Conservation (phyloP, 495 filamentous ascomycete genomes). For the Xylaria cubensis region DNA sequence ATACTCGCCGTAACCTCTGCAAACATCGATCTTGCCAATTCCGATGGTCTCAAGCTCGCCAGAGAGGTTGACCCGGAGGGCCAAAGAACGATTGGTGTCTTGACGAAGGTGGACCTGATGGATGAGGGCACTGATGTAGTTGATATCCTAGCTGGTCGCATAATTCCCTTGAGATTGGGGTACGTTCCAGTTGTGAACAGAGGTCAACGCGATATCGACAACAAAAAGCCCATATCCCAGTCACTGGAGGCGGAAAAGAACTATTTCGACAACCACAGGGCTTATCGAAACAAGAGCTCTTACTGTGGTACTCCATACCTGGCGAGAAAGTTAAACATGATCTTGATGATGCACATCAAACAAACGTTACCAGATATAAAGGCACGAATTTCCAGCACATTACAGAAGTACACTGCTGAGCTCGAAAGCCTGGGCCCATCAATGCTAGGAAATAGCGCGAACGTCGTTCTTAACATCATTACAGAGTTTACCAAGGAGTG, state of each 20-base stretch:
- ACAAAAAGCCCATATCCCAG: conserved; percentile 89
- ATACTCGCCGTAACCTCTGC: conserved; percentile 95
- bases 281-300: conserved; percentile 96
- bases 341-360: conserved; percentile 99
- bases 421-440: conserved; percentile 86
- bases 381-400: conserved; percentile 85
- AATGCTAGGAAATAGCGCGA: conserved; percentile 93
- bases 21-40: conserved; percentile 98
- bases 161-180: conserved; percentile 93
- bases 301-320: conserved; percentile 99
- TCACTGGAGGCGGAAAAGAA: conserved; percentile 94
- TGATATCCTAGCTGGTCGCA: conserved; percentile 97
- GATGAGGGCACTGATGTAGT: conserved; percentile 99
- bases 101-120: conserved; percentile 99
- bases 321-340: conserved; percentile 95
- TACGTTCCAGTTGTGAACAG: conserved; percentile 99
- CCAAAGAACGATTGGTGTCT: conserved; percentile 96
- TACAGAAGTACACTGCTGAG: conserved; percentile 90
- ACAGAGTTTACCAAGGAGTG: conserved; percentile 99
- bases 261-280: conserved; percentile 99
- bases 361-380: conserved; percentile 99
- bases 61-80: conserved; percentile 98
- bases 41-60: conserved; percentile 95
- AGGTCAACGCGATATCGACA: conserved; percentile 98
- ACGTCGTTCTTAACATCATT: conserved; percentile 97